These are phyloP conservation scores for Claviceps maximensis DNA, from an alignment of 2,329 filamentous ascomycete species.

Conservation along the genomic window DNA sequence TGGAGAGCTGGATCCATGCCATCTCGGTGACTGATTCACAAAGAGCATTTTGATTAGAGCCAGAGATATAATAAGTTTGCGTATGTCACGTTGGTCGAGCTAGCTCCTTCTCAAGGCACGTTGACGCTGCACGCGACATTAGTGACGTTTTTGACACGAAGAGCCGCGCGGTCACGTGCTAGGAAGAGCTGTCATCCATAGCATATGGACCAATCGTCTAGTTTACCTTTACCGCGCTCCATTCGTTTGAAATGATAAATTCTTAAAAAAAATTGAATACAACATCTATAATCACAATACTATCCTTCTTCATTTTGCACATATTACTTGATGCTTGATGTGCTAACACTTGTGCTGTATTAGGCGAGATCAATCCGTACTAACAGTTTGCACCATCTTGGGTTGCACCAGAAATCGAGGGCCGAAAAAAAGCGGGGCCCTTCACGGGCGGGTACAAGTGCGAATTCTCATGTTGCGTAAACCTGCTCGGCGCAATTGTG, in stretches of 20 bases:
- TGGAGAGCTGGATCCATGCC: background rate
- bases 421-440: background rate
- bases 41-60: background rate
- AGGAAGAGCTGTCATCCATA: slow-evolving; percentile 7
- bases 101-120: background rate
- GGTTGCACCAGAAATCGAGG: too few species aligned
- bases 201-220: too few species aligned
- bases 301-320: too few species aligned
- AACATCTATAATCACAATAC: too few species aligned
- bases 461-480: background rate
- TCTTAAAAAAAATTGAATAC: too few species aligned
- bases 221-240: too few species aligned
- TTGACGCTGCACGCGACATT: background rate
- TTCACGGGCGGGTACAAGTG: background rate
- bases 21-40: background rate
- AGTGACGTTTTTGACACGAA: background rate
- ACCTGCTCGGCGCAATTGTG: background rate
- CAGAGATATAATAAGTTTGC: too few species aligned
- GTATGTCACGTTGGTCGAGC: background rate
- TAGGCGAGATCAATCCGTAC: too few species aligned
- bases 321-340: too few species aligned
- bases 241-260: too few species aligned
- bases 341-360: too few species aligned
- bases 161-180: slow-evolving; percentile 17
- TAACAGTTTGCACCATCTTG: too few species aligned